Percentiles rank a stretch among this genome's conserved stretches.
Conservation (phyloP, 306 rosid genomes). For the Begonia peltatifolia region DNA sequence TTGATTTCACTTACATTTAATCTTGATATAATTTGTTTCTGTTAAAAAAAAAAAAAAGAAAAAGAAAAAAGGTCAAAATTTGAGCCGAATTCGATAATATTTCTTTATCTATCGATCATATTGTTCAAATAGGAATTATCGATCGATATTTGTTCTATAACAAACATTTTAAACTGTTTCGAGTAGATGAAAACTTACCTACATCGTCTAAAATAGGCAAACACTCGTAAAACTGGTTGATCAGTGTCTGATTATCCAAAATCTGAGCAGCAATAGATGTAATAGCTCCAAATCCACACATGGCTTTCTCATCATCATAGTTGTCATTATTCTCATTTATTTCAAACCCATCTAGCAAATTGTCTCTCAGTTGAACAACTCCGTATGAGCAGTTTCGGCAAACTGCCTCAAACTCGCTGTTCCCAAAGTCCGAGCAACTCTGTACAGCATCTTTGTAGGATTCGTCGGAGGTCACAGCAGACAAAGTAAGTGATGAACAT, state of each 20-base stretch:
- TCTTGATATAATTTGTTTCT: slow-evolving; percentile 13
- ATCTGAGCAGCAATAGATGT: slow-evolving; percentile 30
- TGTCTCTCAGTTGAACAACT: slow-evolving; percentile 11
- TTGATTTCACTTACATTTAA: slow-evolving; percentile 19
- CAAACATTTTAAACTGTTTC: too few relatives aligned
- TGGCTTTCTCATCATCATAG: slow-evolving; percentile 15
- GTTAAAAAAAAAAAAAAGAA: not conserved
- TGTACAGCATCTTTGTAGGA: slow-evolving; percentile 18
- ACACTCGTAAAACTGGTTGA: slow-evolving; percentile 31
- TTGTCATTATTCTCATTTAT: not conserved
- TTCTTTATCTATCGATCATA: too few relatives aligned
- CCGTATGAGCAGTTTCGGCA: slow-evolving; percentile 27
- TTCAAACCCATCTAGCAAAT: not conserved
- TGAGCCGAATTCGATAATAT: too few relatives aligned
- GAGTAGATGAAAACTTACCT: slow-evolving; percentile 18
- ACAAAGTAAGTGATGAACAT: slow-evolving; percentile 15
- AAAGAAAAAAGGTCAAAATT: not conserved
- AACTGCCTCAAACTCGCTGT: slow-evolving; percentile 2
- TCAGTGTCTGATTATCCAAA: slow-evolving; percentile 7
- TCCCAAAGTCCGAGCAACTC: slow-evolving; percentile 25
- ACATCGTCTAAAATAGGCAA: slow-evolving; percentile 11
- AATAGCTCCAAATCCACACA: slow-evolving; percentile 41
- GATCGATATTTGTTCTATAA: too few relatives aligned
- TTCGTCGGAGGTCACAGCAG: not conserved
- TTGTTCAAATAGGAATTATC: too few relatives aligned